These are phyloP conservation scores for Lentinus tigrinus DNA, from an alignment of 768 basidiomycete species.

Conservation along the genomic window DNA sequence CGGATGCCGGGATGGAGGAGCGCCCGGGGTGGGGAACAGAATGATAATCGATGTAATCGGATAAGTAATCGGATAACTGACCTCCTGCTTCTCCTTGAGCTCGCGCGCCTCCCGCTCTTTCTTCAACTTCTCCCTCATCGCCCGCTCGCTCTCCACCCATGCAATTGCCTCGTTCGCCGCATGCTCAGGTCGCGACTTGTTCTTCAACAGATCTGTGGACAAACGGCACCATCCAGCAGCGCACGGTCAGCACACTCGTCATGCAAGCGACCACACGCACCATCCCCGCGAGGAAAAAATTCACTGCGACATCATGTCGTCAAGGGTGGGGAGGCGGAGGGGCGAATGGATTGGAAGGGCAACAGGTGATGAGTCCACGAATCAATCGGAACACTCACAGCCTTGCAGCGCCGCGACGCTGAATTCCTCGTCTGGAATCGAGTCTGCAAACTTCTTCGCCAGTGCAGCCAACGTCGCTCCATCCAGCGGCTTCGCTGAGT, in stretches of 20 bases:
- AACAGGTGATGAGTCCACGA: slow-evolving; percentile 18
- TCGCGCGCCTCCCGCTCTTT: slow-evolving; percentile 74
- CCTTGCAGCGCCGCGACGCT: slow-evolving; percentile 90
- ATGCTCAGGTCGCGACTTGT: slow-evolving; percentile 79
- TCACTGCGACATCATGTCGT: not conserved
- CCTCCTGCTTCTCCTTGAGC: slow-evolving; percentile 63
- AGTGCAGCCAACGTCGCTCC: slow-evolving; percentile 61
- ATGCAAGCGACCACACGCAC: slow-evolving; percentile 22
- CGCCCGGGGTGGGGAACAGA: slow-evolving; percentile 16
- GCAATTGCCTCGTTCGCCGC: slow-evolving; percentile 64
- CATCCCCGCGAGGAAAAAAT: not conserved
- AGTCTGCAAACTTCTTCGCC: slow-evolving; percentile 77
- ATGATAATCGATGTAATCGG: slow-evolving; percentile 18
- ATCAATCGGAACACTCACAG: slow-evolving; percentile 52
- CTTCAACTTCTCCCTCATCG: slow-evolving; percentile 70
- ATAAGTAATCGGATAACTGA: slow-evolving; percentile 37
- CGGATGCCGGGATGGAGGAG: too few relatives aligned
- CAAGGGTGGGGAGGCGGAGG: slow-evolving; percentile 7
- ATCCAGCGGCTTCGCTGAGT: slow-evolving; percentile 65
- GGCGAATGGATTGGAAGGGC: not conserved
- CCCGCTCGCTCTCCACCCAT: slow-evolving; percentile 77
- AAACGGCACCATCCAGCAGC: not conserved
- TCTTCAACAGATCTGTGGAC: slow-evolving; percentile 67
- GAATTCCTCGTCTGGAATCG: slow-evolving; percentile 83
- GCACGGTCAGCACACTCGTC: slow-evolving; percentile 27